Evolutionary conservation across 768 basidiomycete genomes (phyloP).

Genomic region (Trametes cubensis): DNA sequence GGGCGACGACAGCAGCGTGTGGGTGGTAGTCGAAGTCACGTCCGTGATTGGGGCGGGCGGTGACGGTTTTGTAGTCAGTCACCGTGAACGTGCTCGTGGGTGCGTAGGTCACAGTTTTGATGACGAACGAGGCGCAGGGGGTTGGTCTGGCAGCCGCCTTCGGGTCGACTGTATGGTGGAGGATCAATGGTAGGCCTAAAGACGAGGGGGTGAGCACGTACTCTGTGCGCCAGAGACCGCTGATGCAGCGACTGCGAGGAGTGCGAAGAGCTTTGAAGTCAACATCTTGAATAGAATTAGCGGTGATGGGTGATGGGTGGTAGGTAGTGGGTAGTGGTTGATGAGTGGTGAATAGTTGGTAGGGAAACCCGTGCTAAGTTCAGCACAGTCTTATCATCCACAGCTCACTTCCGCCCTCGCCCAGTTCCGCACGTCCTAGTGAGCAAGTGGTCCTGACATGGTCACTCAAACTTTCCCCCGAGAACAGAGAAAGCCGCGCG

Average conservation of each 20-base stretch:
- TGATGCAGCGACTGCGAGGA: not conserved
- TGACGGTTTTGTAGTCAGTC: not conserved
- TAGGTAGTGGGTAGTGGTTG: too few relatives aligned
- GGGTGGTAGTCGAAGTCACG: not conserved
- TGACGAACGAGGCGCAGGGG: not conserved
- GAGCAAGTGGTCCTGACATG: too few relatives aligned
- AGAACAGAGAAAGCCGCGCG: too few relatives aligned
- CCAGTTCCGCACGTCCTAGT: not conserved
- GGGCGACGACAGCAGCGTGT: not conserved
- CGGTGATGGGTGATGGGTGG: too few relatives aligned
- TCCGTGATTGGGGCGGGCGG: not conserved
- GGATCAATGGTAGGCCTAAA: too few relatives aligned
- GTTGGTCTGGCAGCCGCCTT: not conserved
- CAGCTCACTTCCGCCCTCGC: not conserved
- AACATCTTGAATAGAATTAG: too few relatives aligned
- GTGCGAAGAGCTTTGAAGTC: not conserved
- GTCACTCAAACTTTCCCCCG: too few relatives aligned
- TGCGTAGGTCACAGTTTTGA: not conserved
- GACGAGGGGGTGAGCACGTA: not conserved
- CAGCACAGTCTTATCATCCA: not conserved
- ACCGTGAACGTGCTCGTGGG: not conserved
- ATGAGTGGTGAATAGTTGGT: too few relatives aligned
- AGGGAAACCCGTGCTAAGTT: too few relatives aligned
- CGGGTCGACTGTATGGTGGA: too few relatives aligned
- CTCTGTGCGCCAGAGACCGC: not conserved